phyloP scores from a whole-genome alignment of 108 stramenopile genomes.

The Nitzschia sp. region DNA sequence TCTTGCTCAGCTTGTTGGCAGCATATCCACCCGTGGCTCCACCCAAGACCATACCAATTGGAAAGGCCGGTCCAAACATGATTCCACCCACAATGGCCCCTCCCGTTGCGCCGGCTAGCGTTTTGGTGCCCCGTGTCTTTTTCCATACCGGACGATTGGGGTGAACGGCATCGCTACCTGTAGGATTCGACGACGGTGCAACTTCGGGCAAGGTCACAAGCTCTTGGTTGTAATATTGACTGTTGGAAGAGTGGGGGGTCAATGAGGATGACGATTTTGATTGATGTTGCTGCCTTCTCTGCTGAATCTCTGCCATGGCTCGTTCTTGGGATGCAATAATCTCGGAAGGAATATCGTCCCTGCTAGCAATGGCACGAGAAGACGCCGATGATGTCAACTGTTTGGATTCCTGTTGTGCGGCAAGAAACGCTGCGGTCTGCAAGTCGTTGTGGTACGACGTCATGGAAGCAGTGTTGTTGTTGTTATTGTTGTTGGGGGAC shows the following conservation, averaged over 20 bases:
- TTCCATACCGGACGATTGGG: conserved; percentile 22
- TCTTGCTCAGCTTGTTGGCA: conserved; percentile 18
- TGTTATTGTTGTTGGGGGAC: no score
- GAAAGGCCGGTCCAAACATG: conserved; percentile 25
- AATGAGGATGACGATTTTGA: neutral
- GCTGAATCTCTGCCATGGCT: conserved; percentile 6
- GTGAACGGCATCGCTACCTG: conserved; percentile 26
- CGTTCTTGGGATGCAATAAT: conserved; percentile 28
- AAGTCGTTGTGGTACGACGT: neutral
- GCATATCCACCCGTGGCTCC: conserved; percentile 28
- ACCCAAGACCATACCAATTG: conserved; percentile 28
- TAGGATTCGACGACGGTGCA: conserved; percentile 18
- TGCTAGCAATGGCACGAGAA: neutral
- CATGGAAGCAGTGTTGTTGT: no score
- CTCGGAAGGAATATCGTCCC: conserved; percentile 1
- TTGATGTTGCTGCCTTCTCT: neutral
- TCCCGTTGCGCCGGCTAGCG: conserved; percentile 14
- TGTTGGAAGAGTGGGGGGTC: neutral
- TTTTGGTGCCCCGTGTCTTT: conserved; percentile 17
- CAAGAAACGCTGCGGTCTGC: neutral
- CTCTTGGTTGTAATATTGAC: neutral
- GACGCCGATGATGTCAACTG: neutral
- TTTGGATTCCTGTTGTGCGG: neutral
- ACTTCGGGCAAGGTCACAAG: neutral
- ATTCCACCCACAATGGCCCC: conserved; percentile 28